A percentile compares a stretch with the other conserved stretches of the same genome.
phyloP scores from a whole-genome alignment of 495 filamentous ascomycete genomes.

The Cudoniella acicularis region DNA sequence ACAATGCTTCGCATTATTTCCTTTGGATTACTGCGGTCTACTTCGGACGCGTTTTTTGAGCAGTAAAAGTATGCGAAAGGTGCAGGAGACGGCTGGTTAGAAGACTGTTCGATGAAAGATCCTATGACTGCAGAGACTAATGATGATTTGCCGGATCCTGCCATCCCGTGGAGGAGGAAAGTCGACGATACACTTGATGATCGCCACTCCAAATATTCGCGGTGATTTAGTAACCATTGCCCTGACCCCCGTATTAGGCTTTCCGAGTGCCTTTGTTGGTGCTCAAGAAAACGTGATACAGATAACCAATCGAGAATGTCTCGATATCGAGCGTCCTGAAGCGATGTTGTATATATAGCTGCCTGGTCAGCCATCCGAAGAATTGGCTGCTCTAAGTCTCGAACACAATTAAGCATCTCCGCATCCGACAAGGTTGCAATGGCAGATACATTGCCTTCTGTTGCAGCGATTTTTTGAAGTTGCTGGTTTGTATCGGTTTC shows the following conservation, averaged over 20 bases:
- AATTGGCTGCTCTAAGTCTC: not conserved
- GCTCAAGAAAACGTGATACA: not conserved
- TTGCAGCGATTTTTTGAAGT: no score
- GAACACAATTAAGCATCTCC: no score
- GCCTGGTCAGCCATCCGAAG: not conserved
- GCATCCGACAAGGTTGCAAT: no score
- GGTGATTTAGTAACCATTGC: not conserved
- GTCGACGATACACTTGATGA: not conserved
- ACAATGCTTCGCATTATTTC: conserved; percentile 28
- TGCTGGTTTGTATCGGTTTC: no score
- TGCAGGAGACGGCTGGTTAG: not conserved
- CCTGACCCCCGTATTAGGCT: not conserved
- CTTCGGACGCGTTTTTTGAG: conserved; percentile 25
- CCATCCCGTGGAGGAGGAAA: not conserved
- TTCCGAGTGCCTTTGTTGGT: not conserved
- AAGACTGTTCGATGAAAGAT: not conserved
- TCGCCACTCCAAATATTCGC: not conserved
- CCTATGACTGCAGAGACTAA: not conserved
- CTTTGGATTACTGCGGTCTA: conserved; percentile 23
- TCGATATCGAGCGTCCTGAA: no score
- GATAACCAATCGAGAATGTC: not conserved
- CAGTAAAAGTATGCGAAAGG: conserved; percentile 21
- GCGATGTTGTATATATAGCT: not conserved
- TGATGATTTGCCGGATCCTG: no score
- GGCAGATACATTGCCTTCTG: no score